These are phyloP conservation scores for Candida nonsorbophila DNA, from an alignment of 805 yeast species.

Conservation along the genomic window DNA sequence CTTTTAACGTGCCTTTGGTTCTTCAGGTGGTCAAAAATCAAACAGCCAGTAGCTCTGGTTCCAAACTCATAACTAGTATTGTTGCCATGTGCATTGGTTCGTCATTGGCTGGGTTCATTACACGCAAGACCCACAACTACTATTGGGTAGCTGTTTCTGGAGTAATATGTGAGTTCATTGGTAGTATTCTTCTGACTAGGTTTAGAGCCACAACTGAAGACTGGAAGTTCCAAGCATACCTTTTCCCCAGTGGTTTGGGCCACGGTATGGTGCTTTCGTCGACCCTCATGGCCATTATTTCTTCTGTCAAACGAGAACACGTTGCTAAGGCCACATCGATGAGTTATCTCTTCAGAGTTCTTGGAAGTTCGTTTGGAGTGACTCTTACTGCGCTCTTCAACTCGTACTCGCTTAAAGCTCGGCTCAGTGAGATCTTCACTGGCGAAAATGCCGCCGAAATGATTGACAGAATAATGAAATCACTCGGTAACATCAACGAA, in stretches of 20 bases:
- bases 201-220: not conserved
- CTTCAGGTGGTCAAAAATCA: slow-evolving; percentile 2
- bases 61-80: slow-evolving; percentile 1
- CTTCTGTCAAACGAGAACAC: not conserved
- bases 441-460: not conserved
- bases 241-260: slow-evolving; percentile 1
- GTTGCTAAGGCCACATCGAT: slow-evolving; percentile 1
- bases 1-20: slow-evolving; percentile 2
- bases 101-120: slow-evolving; percentile 1
- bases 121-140: slow-evolving; percentile 1
- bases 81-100: slow-evolving; percentile 3
- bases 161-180: not conserved
- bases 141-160: slow-evolving; percentile 2
- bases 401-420: not conserved
- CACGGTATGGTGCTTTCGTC: slow-evolving; percentile 1
- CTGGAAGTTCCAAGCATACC: slow-evolving; percentile 1
- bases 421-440: not conserved
- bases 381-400: slow-evolving; percentile 1
- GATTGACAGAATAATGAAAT: slow-evolving; percentile 1
- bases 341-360: slow-evolving; percentile 2
- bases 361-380: slow-evolving; percentile 1
- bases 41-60: slow-evolving; percentile 2
- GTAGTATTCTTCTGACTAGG: slow-evolving; percentile 1
- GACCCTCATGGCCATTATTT: slow-evolving; percentile 1
- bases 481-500: slow-evolving; percentile 1